A percentile compares a stretch with the other conserved stretches of the same genome.
Evolutionary conservation across 257 asterid genomes (phyloP).

Genomic region (Jaltomata sinuosa): DNA sequence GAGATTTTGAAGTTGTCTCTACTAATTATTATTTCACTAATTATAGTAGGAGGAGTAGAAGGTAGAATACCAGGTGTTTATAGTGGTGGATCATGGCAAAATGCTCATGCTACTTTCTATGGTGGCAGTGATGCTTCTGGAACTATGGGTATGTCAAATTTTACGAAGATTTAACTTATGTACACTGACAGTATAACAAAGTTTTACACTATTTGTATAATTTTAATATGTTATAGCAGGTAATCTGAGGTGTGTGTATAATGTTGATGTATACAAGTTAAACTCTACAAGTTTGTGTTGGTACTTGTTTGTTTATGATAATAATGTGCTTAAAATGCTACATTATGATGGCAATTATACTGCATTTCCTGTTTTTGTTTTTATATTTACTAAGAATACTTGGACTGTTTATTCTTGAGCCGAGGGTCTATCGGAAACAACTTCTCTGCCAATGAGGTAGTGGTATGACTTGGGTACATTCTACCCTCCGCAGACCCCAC

Average conservation of each 20-base stretch:
- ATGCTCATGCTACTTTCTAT: slow-evolving; percentile 7
- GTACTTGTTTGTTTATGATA: not conserved
- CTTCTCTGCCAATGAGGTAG: no score
- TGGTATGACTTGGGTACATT: no score
- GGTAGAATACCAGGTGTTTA: slow-evolving; percentile 3
- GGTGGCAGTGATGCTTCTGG: slow-evolving; percentile 8
- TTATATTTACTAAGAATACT: no score
- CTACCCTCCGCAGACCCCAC: no score
- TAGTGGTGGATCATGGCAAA: slow-evolving; percentile 3
- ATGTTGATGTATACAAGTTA: not conserved
- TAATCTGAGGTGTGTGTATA: not conserved
- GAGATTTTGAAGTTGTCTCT: not conserved
- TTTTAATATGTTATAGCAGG: not conserved
- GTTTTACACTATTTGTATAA: not conserved
- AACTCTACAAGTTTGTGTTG: not conserved
- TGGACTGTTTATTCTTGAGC: no score
- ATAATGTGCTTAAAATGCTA: not conserved
- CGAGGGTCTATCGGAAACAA: no score
- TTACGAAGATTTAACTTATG: not conserved
- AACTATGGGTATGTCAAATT: not conserved
- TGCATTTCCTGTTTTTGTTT: not conserved
- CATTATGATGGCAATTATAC: not conserved
- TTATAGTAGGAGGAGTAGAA: not conserved
- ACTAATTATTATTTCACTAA: not conserved
- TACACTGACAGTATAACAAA: not conserved